Evolutionary conservation across 106 monocot genomes (phyloP).

Genomic region (Phalaenopsis equestris): DNA sequence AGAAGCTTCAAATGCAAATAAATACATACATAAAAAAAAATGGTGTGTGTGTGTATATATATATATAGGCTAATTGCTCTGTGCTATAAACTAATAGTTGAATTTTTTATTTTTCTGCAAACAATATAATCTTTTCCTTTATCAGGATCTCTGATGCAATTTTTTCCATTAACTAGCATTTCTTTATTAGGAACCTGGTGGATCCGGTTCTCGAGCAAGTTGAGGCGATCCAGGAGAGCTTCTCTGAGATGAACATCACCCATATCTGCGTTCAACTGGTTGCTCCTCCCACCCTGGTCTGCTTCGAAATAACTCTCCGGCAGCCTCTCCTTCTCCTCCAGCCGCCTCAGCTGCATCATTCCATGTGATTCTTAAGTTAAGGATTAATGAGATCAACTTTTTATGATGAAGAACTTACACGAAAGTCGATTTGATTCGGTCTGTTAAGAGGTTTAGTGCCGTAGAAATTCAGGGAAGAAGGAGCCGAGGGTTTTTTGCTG

Average conservation of each 20-base stretch:
- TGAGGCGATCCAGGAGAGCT: slow-evolving; percentile 48
- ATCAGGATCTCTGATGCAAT: no score
- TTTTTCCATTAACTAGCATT: no score
- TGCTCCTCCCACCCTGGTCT: slow-evolving; percentile 14
- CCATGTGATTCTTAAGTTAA: background rate
- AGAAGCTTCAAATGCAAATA: no score
- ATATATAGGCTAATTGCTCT: no score
- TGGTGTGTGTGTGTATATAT: no score
- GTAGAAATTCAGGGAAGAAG: no score
- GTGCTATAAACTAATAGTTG: no score
- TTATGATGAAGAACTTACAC: slow-evolving; percentile 12
- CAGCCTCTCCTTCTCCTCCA: slow-evolving; percentile 49
- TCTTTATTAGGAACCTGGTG: slow-evolving; percentile 22
- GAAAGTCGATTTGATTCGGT: slow-evolving; percentile 37
- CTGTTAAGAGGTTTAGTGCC: background rate
- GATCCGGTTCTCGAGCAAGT: slow-evolving; percentile 52
- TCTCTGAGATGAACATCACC: slow-evolving; percentile 37
- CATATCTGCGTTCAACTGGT: slow-evolving; percentile 25
- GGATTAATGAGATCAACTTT: no score
- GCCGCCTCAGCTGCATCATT: slow-evolving; percentile 46
- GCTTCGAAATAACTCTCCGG: slow-evolving; percentile 27
- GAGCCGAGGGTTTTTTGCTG: no score
- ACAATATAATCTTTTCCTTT: no score
- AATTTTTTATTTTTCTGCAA: no score
- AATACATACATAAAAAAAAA: no score